Conservation (phyloP, 129 eudicot genomes). For the Lactuca saligna region DNA sequence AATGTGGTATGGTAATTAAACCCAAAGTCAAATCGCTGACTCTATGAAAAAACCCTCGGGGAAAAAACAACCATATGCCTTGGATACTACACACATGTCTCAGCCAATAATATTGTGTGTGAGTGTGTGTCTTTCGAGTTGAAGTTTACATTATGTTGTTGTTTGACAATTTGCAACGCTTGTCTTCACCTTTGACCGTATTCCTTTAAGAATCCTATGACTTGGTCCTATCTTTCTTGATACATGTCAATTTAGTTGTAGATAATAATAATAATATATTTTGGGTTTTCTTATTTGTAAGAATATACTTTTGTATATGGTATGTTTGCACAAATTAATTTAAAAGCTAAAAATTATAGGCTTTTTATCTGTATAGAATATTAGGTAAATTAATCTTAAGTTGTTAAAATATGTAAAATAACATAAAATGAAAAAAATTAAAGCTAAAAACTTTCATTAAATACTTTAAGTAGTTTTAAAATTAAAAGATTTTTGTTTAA, state of each 20-base stretch:
- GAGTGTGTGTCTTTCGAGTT: constrained; percentile 14
- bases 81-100: constrained; percentile 27
- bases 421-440: too few species aligned
- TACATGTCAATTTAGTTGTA: neutral
- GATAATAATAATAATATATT: too few species aligned
- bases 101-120: constrained; percentile 24
- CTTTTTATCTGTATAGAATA: too few species aligned
- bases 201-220: constrained; percentile 26
- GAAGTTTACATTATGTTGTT: constrained; percentile 29
- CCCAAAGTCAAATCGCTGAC: constrained; percentile 32
- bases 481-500: too few species aligned
- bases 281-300: neutral
- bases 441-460: too few species aligned
- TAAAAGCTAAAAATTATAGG: too few species aligned
- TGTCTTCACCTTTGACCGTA: constrained; percentile 25
- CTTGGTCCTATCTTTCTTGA: constrained; percentile 7
- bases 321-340: too few species aligned
- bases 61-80: constrained; percentile 25
- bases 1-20: constrained; percentile 15
- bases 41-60: constrained; percentile 4
- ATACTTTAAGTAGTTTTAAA: too few species aligned
- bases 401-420: too few species aligned
- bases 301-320: neutral
- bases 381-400: too few species aligned
- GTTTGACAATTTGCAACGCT: constrained; percentile 22